Evolutionary conservation across 352 stramenopile genomes (phyloP).

Genomic region (Saprolegnia parasitica): DNA sequence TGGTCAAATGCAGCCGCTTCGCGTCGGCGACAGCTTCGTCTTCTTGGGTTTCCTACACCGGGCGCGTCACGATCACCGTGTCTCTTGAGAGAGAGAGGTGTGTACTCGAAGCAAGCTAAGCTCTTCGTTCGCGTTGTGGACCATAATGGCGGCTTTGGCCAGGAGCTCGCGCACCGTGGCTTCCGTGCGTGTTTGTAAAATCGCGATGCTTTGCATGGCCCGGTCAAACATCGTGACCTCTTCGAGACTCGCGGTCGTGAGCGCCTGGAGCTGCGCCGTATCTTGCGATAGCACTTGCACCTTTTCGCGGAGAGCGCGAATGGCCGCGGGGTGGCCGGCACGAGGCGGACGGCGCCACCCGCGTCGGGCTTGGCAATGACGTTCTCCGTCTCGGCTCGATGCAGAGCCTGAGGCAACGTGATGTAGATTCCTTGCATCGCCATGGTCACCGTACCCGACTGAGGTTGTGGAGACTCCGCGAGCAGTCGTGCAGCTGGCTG

Average conservation of each 20-base stretch:
- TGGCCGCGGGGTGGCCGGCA: constrained; percentile 17
- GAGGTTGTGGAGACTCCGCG: constrained; percentile 4
- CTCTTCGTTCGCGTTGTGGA: constrained; percentile 22
- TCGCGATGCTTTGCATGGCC: constrained; percentile 18
- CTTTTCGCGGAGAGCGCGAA: constrained; percentile 24
- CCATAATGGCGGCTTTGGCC: constrained; percentile 6
- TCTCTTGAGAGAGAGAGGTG: no score
- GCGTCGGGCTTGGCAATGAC: constrained; percentile 28
- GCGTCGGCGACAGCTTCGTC: constrained; percentile 8
- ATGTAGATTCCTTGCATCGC: background rate
- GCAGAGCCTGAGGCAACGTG: background rate
- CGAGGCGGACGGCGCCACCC: constrained; percentile 11
- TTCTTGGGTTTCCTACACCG: constrained; percentile 24
- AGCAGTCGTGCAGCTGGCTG: constrained; percentile 6
- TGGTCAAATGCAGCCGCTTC: background rate
- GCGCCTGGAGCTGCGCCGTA: constrained; percentile 11
- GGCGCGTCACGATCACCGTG: background rate
- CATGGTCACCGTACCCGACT: background rate
- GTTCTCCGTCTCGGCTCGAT: constrained; percentile 24
- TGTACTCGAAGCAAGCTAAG: constrained; percentile 11
- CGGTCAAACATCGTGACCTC: constrained; percentile 27
- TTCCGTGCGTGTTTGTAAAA: constrained; percentile 20
- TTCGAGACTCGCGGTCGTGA: background rate
- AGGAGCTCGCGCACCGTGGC: background rate
- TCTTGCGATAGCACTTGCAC: constrained; percentile 21